Conservation (phyloP, 306 rosid species). For the Cicer chorassanicum region DNA sequence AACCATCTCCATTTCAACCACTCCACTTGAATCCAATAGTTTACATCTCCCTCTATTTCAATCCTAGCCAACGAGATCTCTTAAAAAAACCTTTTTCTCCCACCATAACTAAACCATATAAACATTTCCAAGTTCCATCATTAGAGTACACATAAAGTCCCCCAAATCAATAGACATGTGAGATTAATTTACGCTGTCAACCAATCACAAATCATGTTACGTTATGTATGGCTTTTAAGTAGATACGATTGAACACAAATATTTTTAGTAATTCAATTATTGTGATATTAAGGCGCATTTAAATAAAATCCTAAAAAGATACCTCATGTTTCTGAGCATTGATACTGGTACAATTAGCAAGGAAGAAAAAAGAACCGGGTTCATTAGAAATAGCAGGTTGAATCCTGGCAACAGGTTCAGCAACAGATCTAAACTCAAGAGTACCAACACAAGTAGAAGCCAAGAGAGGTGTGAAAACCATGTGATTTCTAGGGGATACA, state of each 20-base stretch:
- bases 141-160: neutral
- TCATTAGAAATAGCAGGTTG: conserved; percentile 87
- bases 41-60: neutral
- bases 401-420: conserved; percentile 87
- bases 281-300: too few species aligned
- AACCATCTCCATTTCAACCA: neutral
- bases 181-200: too few species aligned
- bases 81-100: neutral
- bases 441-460: conserved; percentile 99
- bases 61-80: neutral
- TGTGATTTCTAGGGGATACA: conserved; percentile 95
- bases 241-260: too few species aligned
- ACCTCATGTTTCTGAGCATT: conserved; percentile 70
- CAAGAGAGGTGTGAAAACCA: conserved; percentile 95
- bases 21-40: neutral
- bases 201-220: too few species aligned
- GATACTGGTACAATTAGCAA: conserved; percentile 68
- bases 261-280: too few species aligned
- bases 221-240: too few species aligned
- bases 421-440: conserved; percentile 87
- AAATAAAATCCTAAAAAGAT: neutral
- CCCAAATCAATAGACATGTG: neutral
- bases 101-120: neutral
- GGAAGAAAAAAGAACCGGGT: conserved; percentile 91
- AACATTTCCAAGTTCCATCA: neutral